Percentiles rank a stretch among this genome's conserved stretches.
phyloP scores from a whole-genome alignment of 306 rosid genomes.

The Urtica urens region DNA sequence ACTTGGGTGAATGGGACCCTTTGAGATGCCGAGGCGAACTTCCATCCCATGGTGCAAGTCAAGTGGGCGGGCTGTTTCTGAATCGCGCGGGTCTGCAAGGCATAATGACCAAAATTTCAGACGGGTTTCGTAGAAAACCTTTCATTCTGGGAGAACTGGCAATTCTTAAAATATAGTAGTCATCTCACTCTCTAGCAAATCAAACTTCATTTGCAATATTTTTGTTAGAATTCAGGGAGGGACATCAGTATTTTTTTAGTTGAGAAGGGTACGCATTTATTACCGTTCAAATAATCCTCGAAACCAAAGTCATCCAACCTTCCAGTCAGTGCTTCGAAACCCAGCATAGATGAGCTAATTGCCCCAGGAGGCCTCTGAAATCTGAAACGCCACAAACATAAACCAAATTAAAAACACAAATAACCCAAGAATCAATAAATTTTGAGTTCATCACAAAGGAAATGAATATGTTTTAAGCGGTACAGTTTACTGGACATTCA shows the following conservation, averaged over 20 bases:
- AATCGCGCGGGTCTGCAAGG: conserved; percentile 75
- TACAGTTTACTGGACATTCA: no score
- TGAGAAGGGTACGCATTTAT: conserved; percentile 1
- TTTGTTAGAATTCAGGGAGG: background rate
- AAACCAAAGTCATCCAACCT: conserved; percentile 55
- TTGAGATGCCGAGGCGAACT: conserved; percentile 76
- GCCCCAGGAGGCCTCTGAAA: conserved; percentile 75
- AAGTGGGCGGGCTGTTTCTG: conserved; percentile 56
- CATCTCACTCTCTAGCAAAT: background rate
- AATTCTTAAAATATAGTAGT: background rate
- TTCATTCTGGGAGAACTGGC: background rate
- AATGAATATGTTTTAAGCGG: no score
- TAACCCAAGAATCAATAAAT: no score
- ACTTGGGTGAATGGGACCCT: conserved; percentile 83
- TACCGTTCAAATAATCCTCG: conserved; percentile 78
- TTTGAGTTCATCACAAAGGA: no score
- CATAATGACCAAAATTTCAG: no score
- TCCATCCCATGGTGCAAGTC: conserved; percentile 95
- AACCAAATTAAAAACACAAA: no score
- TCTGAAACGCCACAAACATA: conserved; percentile 21
- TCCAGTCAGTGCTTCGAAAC: conserved; percentile 71
- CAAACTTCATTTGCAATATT: background rate
- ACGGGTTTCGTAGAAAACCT: background rate
- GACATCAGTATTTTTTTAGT: background rate
- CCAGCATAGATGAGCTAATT: conserved; percentile 55